Evolutionary conservation across 2,329 filamentous ascomycete genomes (phyloP).

Genomic region (Plectosphaerella plurivora): DNA sequence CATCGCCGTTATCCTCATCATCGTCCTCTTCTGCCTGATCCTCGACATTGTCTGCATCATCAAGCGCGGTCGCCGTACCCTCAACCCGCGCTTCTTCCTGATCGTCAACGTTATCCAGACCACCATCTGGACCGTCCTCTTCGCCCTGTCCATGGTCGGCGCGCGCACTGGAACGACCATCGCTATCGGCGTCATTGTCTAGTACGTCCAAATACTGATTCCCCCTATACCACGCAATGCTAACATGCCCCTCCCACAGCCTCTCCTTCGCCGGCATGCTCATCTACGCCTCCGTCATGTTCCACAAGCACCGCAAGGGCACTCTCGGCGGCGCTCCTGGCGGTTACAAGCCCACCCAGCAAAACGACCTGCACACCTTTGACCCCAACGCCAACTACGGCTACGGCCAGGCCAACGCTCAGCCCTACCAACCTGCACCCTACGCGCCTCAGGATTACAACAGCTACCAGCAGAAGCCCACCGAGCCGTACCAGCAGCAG

Average conservation of each 20-base stretch:
- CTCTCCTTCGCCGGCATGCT: slow-evolving; percentile 26
- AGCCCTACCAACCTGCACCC: neutral
- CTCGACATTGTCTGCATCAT: slow-evolving; percentile 26
- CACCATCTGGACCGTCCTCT: slow-evolving; percentile 18
- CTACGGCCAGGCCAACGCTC: neutral
- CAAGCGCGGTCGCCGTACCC: slow-evolving; percentile 22
- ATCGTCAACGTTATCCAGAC: slow-evolving; percentile 22
- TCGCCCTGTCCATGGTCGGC: slow-evolving; percentile 19
- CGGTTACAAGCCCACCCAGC: neutral
- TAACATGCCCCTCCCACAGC: slow-evolving; percentile 6
- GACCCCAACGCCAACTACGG: neutral
- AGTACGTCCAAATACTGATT: slow-evolving; percentile 16
- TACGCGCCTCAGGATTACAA: neutral
- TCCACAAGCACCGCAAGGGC: slow-evolving; percentile 15
- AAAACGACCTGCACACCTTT: neutral
- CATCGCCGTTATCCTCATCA: slow-evolving; percentile 15
- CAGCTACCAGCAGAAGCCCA: neutral
- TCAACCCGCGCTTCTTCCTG: slow-evolving; percentile 27
- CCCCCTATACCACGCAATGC: neutral
- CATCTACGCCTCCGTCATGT: slow-evolving; percentile 24
- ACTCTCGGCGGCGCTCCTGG: slow-evolving; percentile 2
- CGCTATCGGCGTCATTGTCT: slow-evolving; percentile 16
- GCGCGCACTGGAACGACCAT: slow-evolving; percentile 7
- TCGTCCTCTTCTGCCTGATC: slow-evolving; percentile 20
- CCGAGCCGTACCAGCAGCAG: neutral